Base-by-base conservation (phyloP, 495 filamentous ascomycete species). In the Podospora didyma region DNA sequence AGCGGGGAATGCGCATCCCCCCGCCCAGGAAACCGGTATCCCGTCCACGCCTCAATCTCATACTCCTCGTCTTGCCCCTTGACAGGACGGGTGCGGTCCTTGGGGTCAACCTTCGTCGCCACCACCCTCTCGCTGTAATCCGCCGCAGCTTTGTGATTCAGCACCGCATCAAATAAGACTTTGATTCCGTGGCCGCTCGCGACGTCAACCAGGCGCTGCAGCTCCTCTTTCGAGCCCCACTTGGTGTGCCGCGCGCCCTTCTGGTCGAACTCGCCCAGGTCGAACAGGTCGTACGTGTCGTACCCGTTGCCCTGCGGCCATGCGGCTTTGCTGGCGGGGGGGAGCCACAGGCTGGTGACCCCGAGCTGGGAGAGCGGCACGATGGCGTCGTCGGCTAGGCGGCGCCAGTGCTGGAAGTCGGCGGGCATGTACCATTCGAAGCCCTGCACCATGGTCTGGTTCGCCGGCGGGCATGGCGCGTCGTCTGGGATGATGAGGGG, bases 241-340 rank as follows among this genome's bases (percentile, higher is more conserved):
- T 89, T 89, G 3, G 87, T 89, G 3, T 71, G 69, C 16, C 72
- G 64, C 0, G 69, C 64, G 19, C 85, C 86, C 62, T 90, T 89
- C 60, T 90, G 88, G 49, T 89, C 79, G 60, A 90, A 92, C 62
- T 92, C 88, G n/a, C 88, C 88, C n/a, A 90, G 68, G 56, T 92
- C 88, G 62, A 86, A 92, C 4, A 92, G 63, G 62, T 91, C 87
- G 57, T 91, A 90, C 60, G 88, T 79, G 65, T 91, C 88, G 61
- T 90, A 90, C 4, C 88, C 89, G 65, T 88, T 89, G 3, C 86
- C 84, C 7, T 75, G 62, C 0, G 77, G 76, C 35, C 75, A 80
- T 7, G 82, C 78, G 0, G 81, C 86, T 64, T 92, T 92, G 70
- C 88, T 90, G 23, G 79, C 88, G 0, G 89, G 88, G 2, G 88